Conservation (phyloP, 495 filamentous ascomycete species). For the Darksidea phi region DNA sequence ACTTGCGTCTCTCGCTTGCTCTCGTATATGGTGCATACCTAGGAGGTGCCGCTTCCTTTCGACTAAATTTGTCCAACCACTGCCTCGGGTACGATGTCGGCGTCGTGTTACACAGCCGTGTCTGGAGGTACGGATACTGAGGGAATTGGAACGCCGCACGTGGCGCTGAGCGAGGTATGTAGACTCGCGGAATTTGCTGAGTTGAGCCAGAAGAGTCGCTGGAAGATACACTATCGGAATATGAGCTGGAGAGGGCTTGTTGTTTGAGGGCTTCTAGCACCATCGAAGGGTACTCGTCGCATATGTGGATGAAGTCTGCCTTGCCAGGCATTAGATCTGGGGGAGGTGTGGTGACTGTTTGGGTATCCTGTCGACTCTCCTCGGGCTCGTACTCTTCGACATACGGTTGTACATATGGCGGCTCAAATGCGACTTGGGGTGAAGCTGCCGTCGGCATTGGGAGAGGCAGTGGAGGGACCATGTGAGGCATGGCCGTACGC, state of each 20-base stretch:
- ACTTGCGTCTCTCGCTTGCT: constrained; percentile 5
- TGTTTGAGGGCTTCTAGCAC: not conserved
- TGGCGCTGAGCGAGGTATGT: not conserved
- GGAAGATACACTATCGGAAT: not conserved
- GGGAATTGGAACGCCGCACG: constrained; percentile 3
- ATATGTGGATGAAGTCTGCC: not conserved
- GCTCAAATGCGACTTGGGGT: too few relatives aligned
- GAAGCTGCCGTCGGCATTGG: too few relatives aligned
- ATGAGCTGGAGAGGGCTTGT: not conserved
- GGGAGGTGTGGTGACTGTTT: not conserved
- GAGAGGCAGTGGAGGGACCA: too few relatives aligned
- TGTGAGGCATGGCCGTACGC: too few relatives aligned
- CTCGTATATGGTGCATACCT: constrained; percentile 25
- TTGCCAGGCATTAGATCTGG: not conserved
- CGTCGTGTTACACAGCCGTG: not conserved
- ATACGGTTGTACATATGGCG: too few relatives aligned
- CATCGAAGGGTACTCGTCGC: not conserved
- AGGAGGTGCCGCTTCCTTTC: not conserved
- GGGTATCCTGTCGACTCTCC: not conserved
- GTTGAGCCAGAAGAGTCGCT: not conserved
- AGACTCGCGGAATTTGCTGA: constrained; percentile 1
- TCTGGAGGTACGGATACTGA: not conserved
- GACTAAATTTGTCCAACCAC: not conserved
- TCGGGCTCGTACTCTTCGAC: not conserved
- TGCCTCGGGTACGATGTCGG: not conserved